Percentiles rank a stretch among this genome's conserved stretches.
Evolutionary conservation across 306 rosid genomes (phyloP).

Genomic region (Geum urbanum): DNA sequence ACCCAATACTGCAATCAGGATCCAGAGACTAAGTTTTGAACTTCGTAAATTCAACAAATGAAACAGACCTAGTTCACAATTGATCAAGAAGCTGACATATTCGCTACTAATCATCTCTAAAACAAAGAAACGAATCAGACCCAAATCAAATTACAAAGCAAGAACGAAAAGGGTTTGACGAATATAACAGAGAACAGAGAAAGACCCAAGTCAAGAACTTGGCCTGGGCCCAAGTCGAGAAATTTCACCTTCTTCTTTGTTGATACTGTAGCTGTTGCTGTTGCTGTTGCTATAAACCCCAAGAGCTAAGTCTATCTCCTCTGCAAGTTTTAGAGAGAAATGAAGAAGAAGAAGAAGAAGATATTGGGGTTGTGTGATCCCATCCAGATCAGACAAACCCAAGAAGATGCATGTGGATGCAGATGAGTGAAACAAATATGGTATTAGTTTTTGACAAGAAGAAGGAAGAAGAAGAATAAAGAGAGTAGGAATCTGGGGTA

Average conservation of each 20-base stretch:
- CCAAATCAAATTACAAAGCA: slow-evolving; percentile 37
- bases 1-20: slow-evolving; percentile 21
- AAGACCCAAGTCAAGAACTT: slow-evolving; percentile 36
- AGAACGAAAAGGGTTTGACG: slow-evolving; percentile 13
- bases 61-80: slow-evolving; percentile 38
- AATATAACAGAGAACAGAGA: slow-evolving; percentile 16
- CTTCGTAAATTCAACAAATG: slow-evolving; percentile 27
- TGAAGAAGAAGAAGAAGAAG: slow-evolving; percentile 55
- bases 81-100: slow-evolving; percentile 27
- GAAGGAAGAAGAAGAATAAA: background rate
- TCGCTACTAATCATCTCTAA: slow-evolving; percentile 23
- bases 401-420: slow-evolving; percentile 68
- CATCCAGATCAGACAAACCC: slow-evolving; percentile 97
- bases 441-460: slow-evolving; percentile 1
- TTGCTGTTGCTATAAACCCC: too few relatives aligned
- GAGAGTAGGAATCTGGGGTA: slow-evolving; percentile 31
- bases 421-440: slow-evolving; percentile 37
- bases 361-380: slow-evolving; percentile 66
- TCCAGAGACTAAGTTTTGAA: slow-evolving; percentile 13
- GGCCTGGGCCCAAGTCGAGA: slow-evolving; percentile 46
- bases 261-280: too few relatives aligned
- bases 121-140: slow-evolving; percentile 22
- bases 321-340: slow-evolving; percentile 45
- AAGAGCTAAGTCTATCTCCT: background rate
- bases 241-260: slow-evolving; percentile 51